phyloP scores from a whole-genome alignment of 257 asterid species.

The Capsicum chinense region DNA sequence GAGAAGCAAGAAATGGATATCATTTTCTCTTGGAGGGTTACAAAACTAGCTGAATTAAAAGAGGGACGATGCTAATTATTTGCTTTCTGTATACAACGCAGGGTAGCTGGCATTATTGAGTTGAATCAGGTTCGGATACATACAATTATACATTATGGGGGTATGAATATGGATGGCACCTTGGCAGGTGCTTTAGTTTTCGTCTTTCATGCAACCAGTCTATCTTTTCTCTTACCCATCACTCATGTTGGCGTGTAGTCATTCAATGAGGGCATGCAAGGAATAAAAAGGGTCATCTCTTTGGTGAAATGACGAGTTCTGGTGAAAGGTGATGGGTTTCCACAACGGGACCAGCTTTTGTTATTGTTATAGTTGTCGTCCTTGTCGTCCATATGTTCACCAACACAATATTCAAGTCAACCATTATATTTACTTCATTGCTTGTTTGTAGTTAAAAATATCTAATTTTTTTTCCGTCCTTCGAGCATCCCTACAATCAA shows the following conservation, averaged over 20 bases:
- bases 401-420: too few species aligned
- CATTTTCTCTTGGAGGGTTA: not conserved
- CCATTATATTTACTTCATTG: too few species aligned
- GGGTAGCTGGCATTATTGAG: slow-evolving; percentile 4
- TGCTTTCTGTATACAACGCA: not conserved
- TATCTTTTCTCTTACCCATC: not conserved
- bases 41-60: not conserved
- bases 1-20: not conserved
- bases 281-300: not conserved
- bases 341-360: not conserved
- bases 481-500: too few species aligned
- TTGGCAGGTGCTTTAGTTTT: not conserved
- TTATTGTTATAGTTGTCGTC: too few species aligned
- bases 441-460: too few species aligned
- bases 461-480: too few species aligned
- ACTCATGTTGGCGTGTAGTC: slow-evolving; percentile 5
- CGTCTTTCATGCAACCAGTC: not conserved
- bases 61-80: not conserved
- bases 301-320: slow-evolving; percentile 10
- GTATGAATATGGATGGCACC: too few species aligned
- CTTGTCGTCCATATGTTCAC: too few species aligned
- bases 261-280: slow-evolving; percentile 4
- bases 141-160: not conserved
- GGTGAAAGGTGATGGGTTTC: not conserved
- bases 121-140: not conserved